A percentile compares a stretch with the other conserved stretches of the same genome.
Conservation (phyloP, 2,329 filamentous ascomycete species). For the Fusarium setosum region DNA sequence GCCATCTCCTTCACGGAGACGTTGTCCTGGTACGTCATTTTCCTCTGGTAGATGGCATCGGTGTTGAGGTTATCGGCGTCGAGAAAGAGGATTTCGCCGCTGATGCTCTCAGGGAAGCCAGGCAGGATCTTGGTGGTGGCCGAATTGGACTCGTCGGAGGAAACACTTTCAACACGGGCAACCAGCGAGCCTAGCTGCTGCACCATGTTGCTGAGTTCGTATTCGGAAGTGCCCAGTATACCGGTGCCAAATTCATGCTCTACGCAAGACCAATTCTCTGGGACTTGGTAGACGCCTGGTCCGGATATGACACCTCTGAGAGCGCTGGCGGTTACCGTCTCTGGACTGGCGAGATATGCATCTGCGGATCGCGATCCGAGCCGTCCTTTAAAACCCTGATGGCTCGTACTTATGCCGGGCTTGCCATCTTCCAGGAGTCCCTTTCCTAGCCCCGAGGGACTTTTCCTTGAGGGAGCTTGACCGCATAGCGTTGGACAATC, state of each 20-base stretch:
- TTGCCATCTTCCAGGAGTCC: too few species aligned
- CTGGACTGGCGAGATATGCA: constrained; percentile 64
- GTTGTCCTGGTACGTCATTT: too few species aligned
- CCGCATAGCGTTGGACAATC: too few species aligned
- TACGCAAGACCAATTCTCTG: background rate
- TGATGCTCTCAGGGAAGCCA: constrained; percentile 85
- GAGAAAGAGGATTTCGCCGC: constrained; percentile 84
- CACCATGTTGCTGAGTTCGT: background rate
- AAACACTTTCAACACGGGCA: background rate
- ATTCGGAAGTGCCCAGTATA: background rate
- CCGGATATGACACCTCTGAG: background rate
- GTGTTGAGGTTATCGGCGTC: constrained; percentile 72
- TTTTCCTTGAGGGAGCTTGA: too few species aligned
- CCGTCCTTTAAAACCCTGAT: too few species aligned
- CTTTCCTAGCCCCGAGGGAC: too few species aligned
- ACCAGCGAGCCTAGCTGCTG: background rate
- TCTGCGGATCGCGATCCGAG: constrained; percentile 44
- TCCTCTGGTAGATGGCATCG: constrained; percentile 78
- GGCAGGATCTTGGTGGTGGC: constrained; percentile 77
- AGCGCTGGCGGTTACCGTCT: background rate
- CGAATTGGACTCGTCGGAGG: constrained; percentile 46
- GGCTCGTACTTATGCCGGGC: too few species aligned
- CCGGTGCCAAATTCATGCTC: background rate
- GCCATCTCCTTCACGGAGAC: constrained; percentile 58
- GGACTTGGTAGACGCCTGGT: background rate